Evolutionary conservation across 192 early-diverging fungal genomes (phyloP).

Genomic region (Neocallimastix lanati): DNA sequence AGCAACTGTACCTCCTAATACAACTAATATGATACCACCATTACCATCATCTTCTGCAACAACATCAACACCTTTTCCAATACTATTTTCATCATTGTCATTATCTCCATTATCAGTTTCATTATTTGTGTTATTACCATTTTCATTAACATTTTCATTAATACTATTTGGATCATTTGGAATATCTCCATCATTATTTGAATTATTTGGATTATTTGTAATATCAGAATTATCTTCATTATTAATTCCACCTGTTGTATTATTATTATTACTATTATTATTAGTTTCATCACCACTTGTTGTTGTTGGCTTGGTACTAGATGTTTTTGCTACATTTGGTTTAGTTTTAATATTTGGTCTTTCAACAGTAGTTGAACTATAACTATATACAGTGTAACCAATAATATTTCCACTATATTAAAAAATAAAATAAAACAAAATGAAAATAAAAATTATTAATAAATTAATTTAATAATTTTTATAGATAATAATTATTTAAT

Average conservation of each 20-base stretch:
- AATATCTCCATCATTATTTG: not conserved
- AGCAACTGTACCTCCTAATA: not conserved
- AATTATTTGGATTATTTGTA: too few species aligned
- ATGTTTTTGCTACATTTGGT: too few species aligned
- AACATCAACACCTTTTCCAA: not conserved
- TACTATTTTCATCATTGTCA: not conserved
- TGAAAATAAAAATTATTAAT: too few species aligned
- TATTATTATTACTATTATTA: too few species aligned
- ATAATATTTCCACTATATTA: not conserved
- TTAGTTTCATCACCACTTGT: too few species aligned
- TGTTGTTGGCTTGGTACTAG: too few species aligned
- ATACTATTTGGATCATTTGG: not conserved
- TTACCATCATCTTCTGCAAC: not conserved
- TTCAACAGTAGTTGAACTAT: not conserved
- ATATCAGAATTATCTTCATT: too few species aligned
- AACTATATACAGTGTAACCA: not conserved
- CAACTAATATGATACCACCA: not conserved
- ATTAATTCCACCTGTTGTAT: too few species aligned
- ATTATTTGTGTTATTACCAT: not conserved
- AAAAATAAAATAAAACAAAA: not conserved
- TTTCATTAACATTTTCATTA: not conserved
- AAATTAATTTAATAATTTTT: too few species aligned
- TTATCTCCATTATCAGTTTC: not conserved
- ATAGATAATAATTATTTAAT: too few species aligned
- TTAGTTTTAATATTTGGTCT: not conserved